Base-by-base conservation (phyloP, 192 early-diverging fungal genomes). In the Funneliformis geosporum region DNA sequence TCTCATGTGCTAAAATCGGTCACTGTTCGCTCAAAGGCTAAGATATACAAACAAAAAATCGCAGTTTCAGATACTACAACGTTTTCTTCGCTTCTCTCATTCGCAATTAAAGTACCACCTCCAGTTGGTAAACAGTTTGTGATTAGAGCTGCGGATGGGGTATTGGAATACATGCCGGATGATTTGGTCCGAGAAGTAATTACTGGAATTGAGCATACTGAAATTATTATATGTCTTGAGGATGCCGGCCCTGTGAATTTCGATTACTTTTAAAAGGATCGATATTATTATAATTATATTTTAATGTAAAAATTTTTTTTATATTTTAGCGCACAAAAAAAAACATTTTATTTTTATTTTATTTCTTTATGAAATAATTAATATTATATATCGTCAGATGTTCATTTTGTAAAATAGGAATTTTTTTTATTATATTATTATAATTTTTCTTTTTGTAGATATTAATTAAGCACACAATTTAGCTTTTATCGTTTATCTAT, bases 111-210 rank as follows among this genome's bases (percentile, higher is more conserved):
- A 42, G 64, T 64, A 2, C 5, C 27, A 0, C 62, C 76, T 16
- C 76, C 76, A 5, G 1, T 42, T n/a, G 43, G 64, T 4, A 77
- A 77, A 47, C 76, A 77, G 50, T 77, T 77, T 67, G 64, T 77
- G 3, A 67, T 77, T 10, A n/a, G 61, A 47, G 14, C 76, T 11
- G 33, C 60, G 25, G 76, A 77, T 55, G 44, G 27, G 1, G 21
- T 44, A 42, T 38, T 77, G 0, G 76, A 67, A 42, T 77, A 47
- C 47, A 66, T 77, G 16, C 64, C 64, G 8, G 39, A 5, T 10
- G 76, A 77, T 39, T 27, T 77, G 0, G 44, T 67, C 4, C 44
- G 60, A 46, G 62, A 66, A 55, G 50, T 55, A 4, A 55, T 55
- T 6, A 55, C 50, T 7, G 50, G 50, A 3, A 18, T 55, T n/a